Evolutionary conservation across 2,329 filamentous ascomycete genomes (phyloP).

Genomic region (Penicillium capsulatum): DNA sequence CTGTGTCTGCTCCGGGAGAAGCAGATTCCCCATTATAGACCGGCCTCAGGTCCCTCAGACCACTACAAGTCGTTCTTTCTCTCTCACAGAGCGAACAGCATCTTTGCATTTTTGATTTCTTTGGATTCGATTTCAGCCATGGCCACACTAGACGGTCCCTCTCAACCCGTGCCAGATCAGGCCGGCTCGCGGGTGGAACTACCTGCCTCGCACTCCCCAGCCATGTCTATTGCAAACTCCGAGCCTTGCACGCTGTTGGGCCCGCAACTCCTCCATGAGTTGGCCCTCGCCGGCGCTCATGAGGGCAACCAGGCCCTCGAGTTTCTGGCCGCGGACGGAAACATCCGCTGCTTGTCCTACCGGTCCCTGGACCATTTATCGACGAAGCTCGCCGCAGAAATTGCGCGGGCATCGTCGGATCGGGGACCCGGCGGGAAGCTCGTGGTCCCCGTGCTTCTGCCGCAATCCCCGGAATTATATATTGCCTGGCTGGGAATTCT

Average conservation of each 20-base stretch:
- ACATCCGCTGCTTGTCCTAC: constrained; percentile 55
- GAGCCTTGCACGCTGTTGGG: constrained; percentile 52
- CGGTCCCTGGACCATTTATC: constrained; percentile 57
- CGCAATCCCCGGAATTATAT: constrained; percentile 74
- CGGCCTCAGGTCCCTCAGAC: not conserved
- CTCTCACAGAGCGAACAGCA: too few relatives aligned
- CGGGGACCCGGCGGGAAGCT: constrained; percentile 8
- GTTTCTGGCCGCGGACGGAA: constrained; percentile 52
- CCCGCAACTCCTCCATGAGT: constrained; percentile 56
- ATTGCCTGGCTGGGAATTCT: constrained; percentile 71
- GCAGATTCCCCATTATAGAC: constrained; percentile 19
- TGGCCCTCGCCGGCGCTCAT: constrained; percentile 51
- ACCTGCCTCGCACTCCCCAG: constrained; percentile 9
- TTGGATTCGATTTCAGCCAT: constrained; percentile 26
- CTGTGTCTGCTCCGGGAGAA: constrained; percentile 8
- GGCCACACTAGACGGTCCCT: constrained; percentile 1
- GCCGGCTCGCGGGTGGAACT: constrained; percentile 13
- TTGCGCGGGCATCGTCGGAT: constrained; percentile 34
- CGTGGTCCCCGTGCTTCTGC: constrained; percentile 71
- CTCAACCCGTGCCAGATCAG: constrained; percentile 23
- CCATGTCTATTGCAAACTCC: constrained; percentile 57
- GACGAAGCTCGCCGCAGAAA: constrained; percentile 52
- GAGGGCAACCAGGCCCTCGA: constrained; percentile 56
- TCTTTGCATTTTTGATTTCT: too few relatives aligned
- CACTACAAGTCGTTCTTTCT: too few relatives aligned